Evolutionary conservation across 2,329 filamentous ascomycete species (phyloP).

Genomic region (Colletotrichum camelliae): DNA sequence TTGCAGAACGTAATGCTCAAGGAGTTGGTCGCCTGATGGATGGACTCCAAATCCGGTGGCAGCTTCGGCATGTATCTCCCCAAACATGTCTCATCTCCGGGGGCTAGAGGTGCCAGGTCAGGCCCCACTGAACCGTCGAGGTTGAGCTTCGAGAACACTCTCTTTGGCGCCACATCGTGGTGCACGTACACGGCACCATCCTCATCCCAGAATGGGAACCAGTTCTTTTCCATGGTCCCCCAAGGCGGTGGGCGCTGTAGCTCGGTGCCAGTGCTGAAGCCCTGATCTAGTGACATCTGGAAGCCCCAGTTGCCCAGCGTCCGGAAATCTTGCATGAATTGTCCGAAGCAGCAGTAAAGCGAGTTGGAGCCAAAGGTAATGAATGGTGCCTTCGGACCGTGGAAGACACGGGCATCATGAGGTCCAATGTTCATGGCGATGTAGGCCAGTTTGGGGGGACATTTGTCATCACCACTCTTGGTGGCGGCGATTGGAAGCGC

Average conservation of each 20-base stretch:
- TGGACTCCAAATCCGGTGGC: slow-evolving; percentile 42
- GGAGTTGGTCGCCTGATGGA: slow-evolving; percentile 67
- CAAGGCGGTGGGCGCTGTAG: slow-evolving; percentile 54
- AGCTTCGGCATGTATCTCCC: slow-evolving; percentile 47
- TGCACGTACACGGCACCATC: slow-evolving; percentile 53
- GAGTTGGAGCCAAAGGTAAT: slow-evolving; percentile 63
- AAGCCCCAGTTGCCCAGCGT: slow-evolving; percentile 49
- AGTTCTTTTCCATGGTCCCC: slow-evolving; percentile 63
- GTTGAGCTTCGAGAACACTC: slow-evolving; percentile 52
- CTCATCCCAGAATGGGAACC: slow-evolving; percentile 65
- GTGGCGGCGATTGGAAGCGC: slow-evolving; percentile 54
- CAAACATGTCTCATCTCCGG: slow-evolving; percentile 51
- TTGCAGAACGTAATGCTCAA: slow-evolving; percentile 60
- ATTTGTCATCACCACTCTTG: slow-evolving; percentile 39
- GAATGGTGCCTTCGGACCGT: slow-evolving; percentile 55
- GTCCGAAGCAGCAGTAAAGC: slow-evolving; percentile 58
- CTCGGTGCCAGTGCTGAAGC: slow-evolving; percentile 53
- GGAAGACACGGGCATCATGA: slow-evolving; percentile 64
- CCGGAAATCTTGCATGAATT: slow-evolving; percentile 61
- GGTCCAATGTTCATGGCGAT: slow-evolving; percentile 55
- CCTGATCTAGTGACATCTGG: slow-evolving; percentile 26
- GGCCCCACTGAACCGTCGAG: slow-evolving; percentile 50
- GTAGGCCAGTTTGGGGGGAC: slow-evolving; percentile 46
- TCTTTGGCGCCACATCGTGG: slow-evolving; percentile 55
- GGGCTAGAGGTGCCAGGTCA: slow-evolving; percentile 47